phyloP scores from a whole-genome alignment of 805 yeast species.

The Lachancea kluyveri region DNA sequence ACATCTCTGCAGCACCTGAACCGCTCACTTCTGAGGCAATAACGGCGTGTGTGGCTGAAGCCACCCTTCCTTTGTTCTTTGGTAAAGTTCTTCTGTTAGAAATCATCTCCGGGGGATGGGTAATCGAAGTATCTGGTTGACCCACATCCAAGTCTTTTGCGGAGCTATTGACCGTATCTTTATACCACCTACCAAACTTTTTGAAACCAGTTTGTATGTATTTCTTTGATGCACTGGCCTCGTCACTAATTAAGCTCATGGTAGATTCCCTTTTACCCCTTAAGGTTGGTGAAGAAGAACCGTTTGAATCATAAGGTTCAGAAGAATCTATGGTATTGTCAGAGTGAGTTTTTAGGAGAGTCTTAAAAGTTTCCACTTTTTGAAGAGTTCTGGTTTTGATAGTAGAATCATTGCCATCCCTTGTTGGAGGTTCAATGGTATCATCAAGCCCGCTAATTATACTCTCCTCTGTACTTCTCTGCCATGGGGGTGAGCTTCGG shows the following conservation, averaged over 20 bases:
- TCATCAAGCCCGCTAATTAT: slow-evolving; percentile 1
- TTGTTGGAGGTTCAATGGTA: background rate
- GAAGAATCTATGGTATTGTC: slow-evolving; percentile 13
- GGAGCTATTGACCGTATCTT: slow-evolving; percentile 20
- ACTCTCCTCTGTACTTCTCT: too few relatives aligned
- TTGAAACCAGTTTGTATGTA: slow-evolving; percentile 42
- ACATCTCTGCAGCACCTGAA: slow-evolving; percentile 22
- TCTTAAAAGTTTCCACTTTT: slow-evolving; percentile 16
- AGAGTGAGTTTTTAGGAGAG: slow-evolving; percentile 10
- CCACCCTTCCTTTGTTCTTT: slow-evolving; percentile 8
- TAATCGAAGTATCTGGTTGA: background rate
- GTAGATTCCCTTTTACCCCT: slow-evolving; percentile 10
- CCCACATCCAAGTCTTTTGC: slow-evolving; percentile 3
- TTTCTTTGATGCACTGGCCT: slow-evolving; percentile 27
- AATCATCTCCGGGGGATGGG: slow-evolving; percentile 26
- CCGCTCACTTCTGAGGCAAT: slow-evolving; percentile 3
- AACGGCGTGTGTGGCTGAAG: slow-evolving; percentile 6
- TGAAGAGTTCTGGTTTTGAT: slow-evolving; percentile 15
- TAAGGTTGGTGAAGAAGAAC: slow-evolving; percentile 9
- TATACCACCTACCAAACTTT: slow-evolving; percentile 67
- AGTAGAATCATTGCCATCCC: background rate
- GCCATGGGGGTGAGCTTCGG: too few relatives aligned
- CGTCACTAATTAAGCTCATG: slow-evolving; percentile 3
- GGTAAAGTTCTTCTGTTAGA: slow-evolving; percentile 29
- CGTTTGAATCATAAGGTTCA: slow-evolving; percentile 21